Percentiles rank a stretch among this genome's conserved stretches.
phyloP scores from a whole-genome alignment of 257 asterid genomes.

The Galeopsis tetrahit region DNA sequence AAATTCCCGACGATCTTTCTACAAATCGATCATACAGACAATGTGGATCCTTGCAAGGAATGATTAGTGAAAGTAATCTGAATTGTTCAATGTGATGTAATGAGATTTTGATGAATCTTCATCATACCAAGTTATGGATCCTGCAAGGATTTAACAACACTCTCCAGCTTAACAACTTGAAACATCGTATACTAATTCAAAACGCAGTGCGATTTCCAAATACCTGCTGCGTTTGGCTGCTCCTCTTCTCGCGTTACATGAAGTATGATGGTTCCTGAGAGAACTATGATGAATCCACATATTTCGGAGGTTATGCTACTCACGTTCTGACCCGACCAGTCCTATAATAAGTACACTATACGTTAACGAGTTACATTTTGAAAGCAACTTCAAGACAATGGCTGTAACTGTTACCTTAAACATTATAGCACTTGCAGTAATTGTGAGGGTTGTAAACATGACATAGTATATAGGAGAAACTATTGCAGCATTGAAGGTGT shows the following conservation, averaged over 20 bases:
- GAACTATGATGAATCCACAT: constrained; percentile 84
- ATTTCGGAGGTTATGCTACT: constrained; percentile 78
- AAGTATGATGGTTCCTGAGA: constrained; percentile 78
- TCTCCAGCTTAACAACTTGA: too few species aligned
- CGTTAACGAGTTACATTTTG: background rate
- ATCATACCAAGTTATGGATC: constrained; percentile 66
- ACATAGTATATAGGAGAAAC: constrained; percentile 92
- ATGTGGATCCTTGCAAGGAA: constrained; percentile 34
- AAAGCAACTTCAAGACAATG: constrained; percentile 3
- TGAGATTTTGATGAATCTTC: constrained; percentile 63
- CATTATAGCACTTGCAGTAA: constrained; percentile 84
- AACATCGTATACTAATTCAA: too few species aligned
- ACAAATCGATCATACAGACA: constrained; percentile 16
- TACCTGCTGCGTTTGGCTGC: constrained; percentile 54
- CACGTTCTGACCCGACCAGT: constrained; percentile 78
- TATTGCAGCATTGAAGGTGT: constrained; percentile 79
- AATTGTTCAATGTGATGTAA: constrained; percentile 58
- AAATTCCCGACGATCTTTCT: background rate
- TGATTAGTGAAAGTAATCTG: constrained; percentile 57
- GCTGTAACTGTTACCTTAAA: constrained; percentile 73
- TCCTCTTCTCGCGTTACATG: constrained; percentile 80
- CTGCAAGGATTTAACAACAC: constrained; percentile 41
- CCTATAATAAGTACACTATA: constrained; percentile 43
- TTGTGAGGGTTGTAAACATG: constrained; percentile 89
- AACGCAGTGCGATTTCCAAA: too few species aligned